Conservation (phyloP, 2,329 filamentous ascomycete genomes). For the Fulvia fulva region DNA sequence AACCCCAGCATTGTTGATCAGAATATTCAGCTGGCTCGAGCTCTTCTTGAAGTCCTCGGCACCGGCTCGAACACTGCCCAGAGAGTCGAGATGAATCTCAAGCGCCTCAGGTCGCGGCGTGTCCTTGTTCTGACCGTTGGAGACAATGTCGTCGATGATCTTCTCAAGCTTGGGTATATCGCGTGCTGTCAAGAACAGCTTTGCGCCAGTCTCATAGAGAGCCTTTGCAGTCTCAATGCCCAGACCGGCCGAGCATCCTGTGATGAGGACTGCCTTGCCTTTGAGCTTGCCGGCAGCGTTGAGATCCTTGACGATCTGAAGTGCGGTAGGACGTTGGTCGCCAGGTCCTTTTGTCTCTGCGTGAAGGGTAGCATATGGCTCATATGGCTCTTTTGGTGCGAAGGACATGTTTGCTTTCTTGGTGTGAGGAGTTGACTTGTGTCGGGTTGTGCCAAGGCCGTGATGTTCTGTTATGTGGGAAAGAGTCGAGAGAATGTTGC, state of each 20-base stretch:
- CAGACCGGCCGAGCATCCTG: conserved; percentile 45
- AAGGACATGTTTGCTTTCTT: conserved; percentile 19
- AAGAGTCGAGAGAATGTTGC: no score
- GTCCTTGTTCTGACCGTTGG: conserved; percentile 18
- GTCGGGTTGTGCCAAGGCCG: background rate
- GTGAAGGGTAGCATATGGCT: conserved; percentile 27
- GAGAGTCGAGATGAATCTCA: conserved; percentile 32
- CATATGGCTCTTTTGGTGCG: conserved; percentile 22
- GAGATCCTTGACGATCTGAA: conserved; percentile 26
- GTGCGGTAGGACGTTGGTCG: conserved; percentile 29
- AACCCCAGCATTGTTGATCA: conserved; percentile 36
- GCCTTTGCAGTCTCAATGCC: conserved; percentile 45
- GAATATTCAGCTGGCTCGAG: conserved; percentile 36
- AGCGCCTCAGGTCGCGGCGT: conserved; percentile 21
- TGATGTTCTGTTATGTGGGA: background rate
- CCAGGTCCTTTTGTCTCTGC: conserved; percentile 21
- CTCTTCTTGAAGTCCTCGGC: conserved; percentile 32
- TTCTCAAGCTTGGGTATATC: conserved; percentile 39
- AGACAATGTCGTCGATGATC: conserved; percentile 28
- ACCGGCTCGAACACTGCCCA: conserved; percentile 32
- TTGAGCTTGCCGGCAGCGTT: conserved; percentile 33
- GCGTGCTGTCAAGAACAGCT: conserved; percentile 43
- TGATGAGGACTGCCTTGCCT: conserved; percentile 41
- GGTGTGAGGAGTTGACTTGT: background rate
- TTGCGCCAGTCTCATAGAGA: conserved; percentile 44